These are phyloP conservation scores for Vitis rupestris DNA, from an alignment of 164 flowering plant genomes.

Conservation along the genomic window DNA sequence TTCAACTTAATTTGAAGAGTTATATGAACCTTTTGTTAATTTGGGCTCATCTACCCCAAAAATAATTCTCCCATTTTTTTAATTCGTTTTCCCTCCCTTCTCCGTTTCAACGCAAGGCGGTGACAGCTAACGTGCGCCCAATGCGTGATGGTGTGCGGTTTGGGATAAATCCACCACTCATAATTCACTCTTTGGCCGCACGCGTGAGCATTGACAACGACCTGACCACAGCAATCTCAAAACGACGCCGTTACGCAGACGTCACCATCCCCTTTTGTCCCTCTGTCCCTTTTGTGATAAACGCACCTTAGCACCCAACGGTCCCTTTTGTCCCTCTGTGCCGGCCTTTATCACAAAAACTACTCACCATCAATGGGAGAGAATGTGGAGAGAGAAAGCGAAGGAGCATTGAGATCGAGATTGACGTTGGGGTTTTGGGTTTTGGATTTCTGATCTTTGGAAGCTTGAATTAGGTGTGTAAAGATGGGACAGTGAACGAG, in stretches of 20 bases:
- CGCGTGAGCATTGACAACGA: slow-evolving; percentile 4
- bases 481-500: not conserved
- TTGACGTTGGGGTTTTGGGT: too few relatives aligned
- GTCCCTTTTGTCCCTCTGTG: slow-evolving; percentile 3
- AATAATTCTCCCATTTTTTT: too few relatives aligned
- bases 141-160: too few relatives aligned
- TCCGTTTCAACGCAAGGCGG: too few relatives aligned
- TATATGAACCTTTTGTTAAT: too few relatives aligned
- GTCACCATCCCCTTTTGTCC: not conserved
- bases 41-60: too few relatives aligned
- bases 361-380: not conserved
- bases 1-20: too few relatives aligned
- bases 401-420: not conserved
- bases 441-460: not conserved
- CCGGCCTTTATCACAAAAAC: not conserved
- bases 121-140: too few relatives aligned
- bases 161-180: too few relatives aligned
- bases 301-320: slow-evolving; percentile 19
- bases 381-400: not conserved
- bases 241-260: slow-evolving; percentile 9
- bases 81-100: too few relatives aligned
- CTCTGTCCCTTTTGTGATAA: too few relatives aligned
- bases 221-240: not conserved
- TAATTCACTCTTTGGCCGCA: too few relatives aligned
- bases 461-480: not conserved